Evolutionary conservation across 2,329 filamentous ascomycete genomes (phyloP).

Genomic region (Penicillium sp.): DNA sequence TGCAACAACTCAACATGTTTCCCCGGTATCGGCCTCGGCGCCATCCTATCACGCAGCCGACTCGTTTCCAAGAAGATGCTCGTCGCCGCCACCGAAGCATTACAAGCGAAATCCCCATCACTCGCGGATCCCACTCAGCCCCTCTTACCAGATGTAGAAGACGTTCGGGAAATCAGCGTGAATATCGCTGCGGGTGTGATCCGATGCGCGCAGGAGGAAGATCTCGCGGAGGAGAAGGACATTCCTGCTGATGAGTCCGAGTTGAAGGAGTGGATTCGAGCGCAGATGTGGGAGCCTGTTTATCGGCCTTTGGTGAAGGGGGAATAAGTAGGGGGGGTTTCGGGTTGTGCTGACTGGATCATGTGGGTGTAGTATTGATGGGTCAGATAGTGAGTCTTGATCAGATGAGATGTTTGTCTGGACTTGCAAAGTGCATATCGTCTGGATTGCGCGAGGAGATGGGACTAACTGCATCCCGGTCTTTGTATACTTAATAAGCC

Average conservation of each 20-base stretch:
- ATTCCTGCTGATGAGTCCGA: slow-evolving; percentile 52
- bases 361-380: no score
- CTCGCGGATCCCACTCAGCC: slow-evolving; percentile 59
- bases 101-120: slow-evolving; percentile 66
- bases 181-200: slow-evolving; percentile 72
- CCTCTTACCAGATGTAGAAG: slow-evolving; percentile 68
- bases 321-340: not conserved
- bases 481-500: no score
- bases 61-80: slow-evolving; percentile 72
- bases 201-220: slow-evolving; percentile 62
- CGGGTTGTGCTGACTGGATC: no score
- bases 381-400: no score
- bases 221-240: slow-evolving; percentile 55
- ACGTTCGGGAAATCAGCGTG: slow-evolving; percentile 70
- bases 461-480: no score
- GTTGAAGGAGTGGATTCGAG: slow-evolving; percentile 36
- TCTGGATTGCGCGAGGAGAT: no score
- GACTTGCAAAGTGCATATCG: no score
- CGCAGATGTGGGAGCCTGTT: slow-evolving; percentile 39
- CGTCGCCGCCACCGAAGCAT: slow-evolving; percentile 68
- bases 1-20: slow-evolving; percentile 87
- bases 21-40: slow-evolving; percentile 77
- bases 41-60: slow-evolving; percentile 62
- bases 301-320: slow-evolving; percentile 27
- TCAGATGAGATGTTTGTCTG: no score